phyloP scores from a whole-genome alignment of 768 basidiomycete genomes.

The Hypholoma sublateritium region DNA sequence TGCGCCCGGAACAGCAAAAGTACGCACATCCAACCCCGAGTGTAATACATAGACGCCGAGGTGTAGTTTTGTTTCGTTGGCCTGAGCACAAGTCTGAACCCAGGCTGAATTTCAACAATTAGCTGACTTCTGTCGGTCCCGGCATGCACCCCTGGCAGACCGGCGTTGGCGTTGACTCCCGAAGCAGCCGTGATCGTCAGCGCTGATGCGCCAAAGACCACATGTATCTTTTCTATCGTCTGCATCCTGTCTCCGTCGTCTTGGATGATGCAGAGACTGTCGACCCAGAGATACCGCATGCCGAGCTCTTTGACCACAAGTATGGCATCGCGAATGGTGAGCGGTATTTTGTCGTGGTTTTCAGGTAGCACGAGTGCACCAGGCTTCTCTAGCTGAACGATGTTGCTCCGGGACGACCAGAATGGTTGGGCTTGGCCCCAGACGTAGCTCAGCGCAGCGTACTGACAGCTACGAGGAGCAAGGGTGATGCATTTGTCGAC shows the following conservation, averaged over 20 bases:
- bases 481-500: conserved; percentile 10
- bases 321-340: conserved; percentile 12
- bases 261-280: conserved; percentile 11
- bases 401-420: not conserved
- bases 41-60: not conserved
- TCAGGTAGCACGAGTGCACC: not conserved
- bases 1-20: too few species aligned
- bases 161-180: conserved; percentile 9
- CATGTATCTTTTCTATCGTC: conserved; percentile 9
- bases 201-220: conserved; percentile 4
- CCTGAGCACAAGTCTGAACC: conserved; percentile 4
- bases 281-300: conserved; percentile 11
- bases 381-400: not conserved
- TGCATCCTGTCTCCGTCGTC: conserved; percentile 5
- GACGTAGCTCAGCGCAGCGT: conserved; percentile 13
- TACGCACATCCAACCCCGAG: conserved; percentile 11
- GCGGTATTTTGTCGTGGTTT: conserved; percentile 1
- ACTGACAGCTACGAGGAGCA: conserved; percentile 6
- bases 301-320: conserved; percentile 1
- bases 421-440: conserved; percentile 13
- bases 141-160: conserved; percentile 6
- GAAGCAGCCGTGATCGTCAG: conserved; percentile 7
- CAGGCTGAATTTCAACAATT: conserved; percentile 7
- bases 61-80: not conserved
- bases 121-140: conserved; percentile 3